These are phyloP conservation scores for Aegilops tauschii DNA, from an alignment of 176 grass and related monocot genomes.

Conservation along the genomic window DNA sequence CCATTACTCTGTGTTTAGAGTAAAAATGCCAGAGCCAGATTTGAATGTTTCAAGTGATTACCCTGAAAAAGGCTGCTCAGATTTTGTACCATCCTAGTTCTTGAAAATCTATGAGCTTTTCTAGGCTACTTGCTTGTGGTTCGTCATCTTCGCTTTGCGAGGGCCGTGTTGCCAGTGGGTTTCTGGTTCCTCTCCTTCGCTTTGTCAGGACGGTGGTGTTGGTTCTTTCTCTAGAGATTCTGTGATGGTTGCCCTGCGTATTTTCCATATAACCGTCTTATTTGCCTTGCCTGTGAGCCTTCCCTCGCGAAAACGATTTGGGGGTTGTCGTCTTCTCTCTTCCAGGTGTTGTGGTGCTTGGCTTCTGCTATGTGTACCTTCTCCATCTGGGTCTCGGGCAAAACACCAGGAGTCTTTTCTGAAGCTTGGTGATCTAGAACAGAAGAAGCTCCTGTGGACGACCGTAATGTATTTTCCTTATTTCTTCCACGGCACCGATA, in stretches of 20 bases:
- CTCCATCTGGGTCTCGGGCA: background rate
- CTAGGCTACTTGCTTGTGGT: background rate
- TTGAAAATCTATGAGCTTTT: background rate
- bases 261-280: background rate
- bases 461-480: background rate
- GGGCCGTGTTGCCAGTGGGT: background rate
- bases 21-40: constrained; percentile 49
- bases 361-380: background rate
- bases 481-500: background rate
- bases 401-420: background rate
- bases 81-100: background rate
- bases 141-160: background rate
- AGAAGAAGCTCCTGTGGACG: background rate
- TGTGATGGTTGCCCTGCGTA: background rate
- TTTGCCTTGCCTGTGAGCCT: background rate
- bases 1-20: constrained; percentile 74
- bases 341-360: background rate
- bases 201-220: background rate
- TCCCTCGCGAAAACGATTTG: background rate
- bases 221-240: background rate
- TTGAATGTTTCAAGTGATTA: background rate
- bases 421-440: background rate
- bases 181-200: background rate
- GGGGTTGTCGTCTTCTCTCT: background rate
- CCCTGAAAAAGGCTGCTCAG: background rate